phyloP scores from a whole-genome alignment of 139 green algal species.

The Chlorella sp. region DNA sequence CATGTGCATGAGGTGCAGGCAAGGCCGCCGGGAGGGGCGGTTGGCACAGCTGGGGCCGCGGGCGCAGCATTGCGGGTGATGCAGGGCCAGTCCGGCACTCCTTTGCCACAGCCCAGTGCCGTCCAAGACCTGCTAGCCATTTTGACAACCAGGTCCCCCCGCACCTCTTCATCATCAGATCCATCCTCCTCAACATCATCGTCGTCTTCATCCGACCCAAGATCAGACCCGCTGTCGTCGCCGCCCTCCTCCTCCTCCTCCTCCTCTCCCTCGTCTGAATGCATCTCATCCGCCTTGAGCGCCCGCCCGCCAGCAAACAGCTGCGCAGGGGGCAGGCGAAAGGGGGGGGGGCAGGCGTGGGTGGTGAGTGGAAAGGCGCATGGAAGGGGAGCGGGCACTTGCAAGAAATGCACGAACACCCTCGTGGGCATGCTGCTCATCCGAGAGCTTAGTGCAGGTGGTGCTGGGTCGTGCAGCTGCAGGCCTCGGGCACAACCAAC shows the following conservation, averaged over 20 bases:
- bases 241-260: conserved; percentile 47
- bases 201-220: conserved; percentile 42
- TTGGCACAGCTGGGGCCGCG: neutral
- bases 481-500: too few species aligned
- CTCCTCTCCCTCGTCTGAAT: conserved; percentile 33
- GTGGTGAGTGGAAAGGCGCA: neutral
- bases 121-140: too few species aligned
- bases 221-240: conserved; percentile 20
- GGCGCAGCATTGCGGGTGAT: neutral
- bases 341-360: neutral
- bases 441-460: too few species aligned
- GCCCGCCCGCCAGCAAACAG: conserved; percentile 34
- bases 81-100: too few species aligned
- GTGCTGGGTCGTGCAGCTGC: too few species aligned
- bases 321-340: conserved; percentile 8
- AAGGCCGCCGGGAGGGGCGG: neutral
- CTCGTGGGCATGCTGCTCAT: too few species aligned
- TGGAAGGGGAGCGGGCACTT: neutral
- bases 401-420: too few species aligned
- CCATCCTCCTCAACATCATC: conserved; percentile 48
- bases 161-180: conserved; percentile 47
- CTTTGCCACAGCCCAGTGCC: too few species aligned
- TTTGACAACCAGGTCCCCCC: too few species aligned
- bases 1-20: too few species aligned
- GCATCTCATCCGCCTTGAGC: conserved; percentile 27